phyloP scores from a whole-genome alignment of 495 filamentous ascomycete genomes.

The Daldinia bambusicola region DNA sequence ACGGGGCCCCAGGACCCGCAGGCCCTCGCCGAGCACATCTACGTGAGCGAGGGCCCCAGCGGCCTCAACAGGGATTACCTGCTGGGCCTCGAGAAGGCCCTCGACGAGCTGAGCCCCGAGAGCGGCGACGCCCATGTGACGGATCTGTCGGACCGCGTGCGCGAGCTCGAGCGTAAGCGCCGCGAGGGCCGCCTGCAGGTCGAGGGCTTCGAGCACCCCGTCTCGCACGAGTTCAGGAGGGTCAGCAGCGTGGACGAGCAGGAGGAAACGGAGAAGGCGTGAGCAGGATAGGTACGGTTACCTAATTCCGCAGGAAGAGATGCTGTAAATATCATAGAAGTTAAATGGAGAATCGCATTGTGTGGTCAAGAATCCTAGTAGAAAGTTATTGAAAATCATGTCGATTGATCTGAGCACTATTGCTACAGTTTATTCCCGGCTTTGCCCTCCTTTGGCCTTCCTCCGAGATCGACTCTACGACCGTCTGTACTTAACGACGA shows the following conservation, averaged over 20 bases:
- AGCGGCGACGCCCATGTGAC: slow-evolving; percentile 87
- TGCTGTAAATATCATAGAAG: background rate
- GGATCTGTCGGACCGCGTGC: slow-evolving; percentile 66
- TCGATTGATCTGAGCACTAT: slow-evolving; percentile 19
- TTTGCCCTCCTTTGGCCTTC: background rate
- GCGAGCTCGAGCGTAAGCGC: slow-evolving; percentile 60
- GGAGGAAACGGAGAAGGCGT: slow-evolving; percentile 66
- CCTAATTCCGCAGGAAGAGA: slow-evolving; percentile 7
- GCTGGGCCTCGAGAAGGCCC: slow-evolving; percentile 78
- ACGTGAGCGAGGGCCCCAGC: slow-evolving; percentile 79
- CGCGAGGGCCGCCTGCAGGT: slow-evolving; percentile 33
- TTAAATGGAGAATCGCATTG: background rate
- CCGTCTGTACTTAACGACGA: background rate
- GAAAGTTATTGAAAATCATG: slow-evolving; percentile 19
- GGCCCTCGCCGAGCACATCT: slow-evolving; percentile 85
- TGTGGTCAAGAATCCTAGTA: background rate
- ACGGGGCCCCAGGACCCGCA: slow-evolving; percentile 82
- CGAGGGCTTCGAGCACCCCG: slow-evolving; percentile 34
- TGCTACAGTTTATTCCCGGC: background rate
- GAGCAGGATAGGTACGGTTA: slow-evolving; percentile 5
- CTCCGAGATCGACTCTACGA: background rate
- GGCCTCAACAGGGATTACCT: slow-evolving; percentile 94
- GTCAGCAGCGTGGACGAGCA: slow-evolving; percentile 66
- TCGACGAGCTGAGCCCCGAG: slow-evolving; percentile 77
- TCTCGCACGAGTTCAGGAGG: slow-evolving; percentile 56